Evolutionary conservation across 371 early-diverging fungal genomes (phyloP), one percentile per base, ranked within the genome.

Genomic region (Mucor plumbeus): DNA sequence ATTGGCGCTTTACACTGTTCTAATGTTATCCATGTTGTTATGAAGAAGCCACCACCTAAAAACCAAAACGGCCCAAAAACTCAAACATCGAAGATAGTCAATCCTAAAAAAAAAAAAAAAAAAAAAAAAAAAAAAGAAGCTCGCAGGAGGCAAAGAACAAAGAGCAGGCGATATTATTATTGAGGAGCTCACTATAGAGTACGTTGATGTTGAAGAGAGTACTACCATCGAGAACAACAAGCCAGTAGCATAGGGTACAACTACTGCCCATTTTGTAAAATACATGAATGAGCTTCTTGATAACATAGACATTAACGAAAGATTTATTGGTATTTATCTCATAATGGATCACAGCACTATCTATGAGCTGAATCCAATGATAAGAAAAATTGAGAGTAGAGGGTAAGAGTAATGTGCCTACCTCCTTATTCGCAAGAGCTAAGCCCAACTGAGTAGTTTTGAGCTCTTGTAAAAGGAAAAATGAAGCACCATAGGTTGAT

Each of bases 251-350:
- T 54, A 66, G 40, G 54, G 40, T 54, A 60, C 66, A 38, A 60
- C 60, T 53, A 60, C 59, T 48, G 41, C 66, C 26, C 66, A 60
- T 59, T 66, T 60, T 60, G 39, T 66, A n/a, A 66, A 66, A 39
- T 66, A 53, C 17, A 59, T 59, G 54, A 66, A 66, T 21, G 66
- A 54, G 54, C 60, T 66, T 59, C 66, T 66, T 17, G 40, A 67
- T 67, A 60, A 38, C 21, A 66, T 66, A 41, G 60, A 63, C 59
- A 13, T n/a, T 9, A 44, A 63, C 17, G 66, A 34, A 19, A 6
- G 13, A 26, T 11, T 59, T 14, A 65, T 58, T 41, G 60, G 66
- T 1, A 35, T 9, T 36, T 65, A 65, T 38, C 19, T 65, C 3
- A 40, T 66, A 3, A 38, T 60, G 39, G 55, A 66, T 17, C 60